Conservation (phyloP, 768 basidiomycete genomes). For the Naganishia randhawae region DNA sequence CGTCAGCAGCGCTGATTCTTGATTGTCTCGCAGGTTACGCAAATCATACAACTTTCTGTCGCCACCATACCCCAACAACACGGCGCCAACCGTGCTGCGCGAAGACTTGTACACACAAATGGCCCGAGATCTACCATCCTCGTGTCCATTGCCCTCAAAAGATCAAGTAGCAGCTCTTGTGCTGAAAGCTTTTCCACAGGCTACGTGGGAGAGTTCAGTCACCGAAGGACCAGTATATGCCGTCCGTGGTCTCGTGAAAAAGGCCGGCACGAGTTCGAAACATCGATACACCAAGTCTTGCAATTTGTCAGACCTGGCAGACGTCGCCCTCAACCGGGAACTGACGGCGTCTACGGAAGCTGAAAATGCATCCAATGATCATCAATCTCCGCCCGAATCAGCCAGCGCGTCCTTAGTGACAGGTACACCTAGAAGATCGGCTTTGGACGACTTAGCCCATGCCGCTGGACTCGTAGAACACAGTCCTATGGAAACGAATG, state of each 20-base stretch:
- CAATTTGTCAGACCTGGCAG: constrained; percentile 29
- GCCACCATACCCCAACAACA: constrained; percentile 7
- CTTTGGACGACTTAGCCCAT: constrained; percentile 29
- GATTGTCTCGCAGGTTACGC: background rate
- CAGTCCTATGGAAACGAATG: constrained; percentile 22
- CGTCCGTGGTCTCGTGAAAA: constrained; percentile 25
- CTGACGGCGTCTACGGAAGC: constrained; percentile 21
- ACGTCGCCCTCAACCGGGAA: constrained; percentile 25
- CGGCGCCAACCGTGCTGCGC: constrained; percentile 18
- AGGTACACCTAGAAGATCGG: constrained; percentile 27
- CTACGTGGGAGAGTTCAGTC: constrained; percentile 23
- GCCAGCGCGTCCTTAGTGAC: constrained; percentile 9
- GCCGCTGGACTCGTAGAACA: constrained; percentile 29
- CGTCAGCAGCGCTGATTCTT: background rate
- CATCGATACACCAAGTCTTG: constrained; percentile 33
- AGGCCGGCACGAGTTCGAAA: constrained; percentile 5
- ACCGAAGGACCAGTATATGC: constrained; percentile 26
- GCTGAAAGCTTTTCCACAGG: constrained; percentile 29
- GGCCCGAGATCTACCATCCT: constrained; percentile 24
- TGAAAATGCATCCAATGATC: constrained; percentile 2
- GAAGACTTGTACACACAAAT: constrained; percentile 28
- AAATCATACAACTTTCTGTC: constrained; percentile 16
- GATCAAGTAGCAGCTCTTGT: constrained; percentile 30
- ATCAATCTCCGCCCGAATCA: constrained; percentile 18
- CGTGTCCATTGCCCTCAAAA: constrained; percentile 28